Base-by-base conservation (phyloP, 257 asterid genomes). In the Echites panduratus region DNA sequence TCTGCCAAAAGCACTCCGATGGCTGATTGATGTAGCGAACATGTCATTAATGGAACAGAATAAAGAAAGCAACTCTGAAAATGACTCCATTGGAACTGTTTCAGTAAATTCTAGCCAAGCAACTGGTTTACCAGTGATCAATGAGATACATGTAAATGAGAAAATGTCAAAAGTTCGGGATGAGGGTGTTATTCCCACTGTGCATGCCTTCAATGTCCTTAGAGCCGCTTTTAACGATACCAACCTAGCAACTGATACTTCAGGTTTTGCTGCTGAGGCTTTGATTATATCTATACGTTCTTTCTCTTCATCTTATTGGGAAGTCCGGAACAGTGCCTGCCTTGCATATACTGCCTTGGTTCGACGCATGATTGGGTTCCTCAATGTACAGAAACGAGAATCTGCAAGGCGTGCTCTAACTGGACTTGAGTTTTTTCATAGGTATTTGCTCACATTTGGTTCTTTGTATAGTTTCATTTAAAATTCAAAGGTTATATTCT, bases 331-430 rank as follows among this genome's bases (percentile, higher is more conserved):
- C 81, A 90, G 99, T 86, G 99, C 99, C 66, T 91, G 96, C 80
- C 97, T 89, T 49, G 95, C 99, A 38, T 94, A 89, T 77, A 94
- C 97, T 80, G 93, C 99, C 73, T 83, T 94, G 89, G 88, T 91
- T 62, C 97, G 97, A 41, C 97, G 99, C 79, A 91, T 88, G 95
- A 58, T 94, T 89, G 99, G 99, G 62, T 94, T 94, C 84, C 93
- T 94, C 29, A 94, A 94, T 77, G 86, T 94, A 66, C 97, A 84
- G 78, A 94, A 89, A 84, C 90, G 97, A 80, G 97, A 89, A 79
- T 91, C 97, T 49, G 89, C 82, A n/a, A 86, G 96, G 85, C 97
- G 97, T 64, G 86, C 97, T 74, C 72, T 91, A 61, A 89, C 97
- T 29, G 99, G 97, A 81, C 86, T 94, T 79, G 99, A 94, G 76